phyloP scores from a whole-genome alignment of 768 basidiomycete genomes.

The Postia placenta region DNA sequence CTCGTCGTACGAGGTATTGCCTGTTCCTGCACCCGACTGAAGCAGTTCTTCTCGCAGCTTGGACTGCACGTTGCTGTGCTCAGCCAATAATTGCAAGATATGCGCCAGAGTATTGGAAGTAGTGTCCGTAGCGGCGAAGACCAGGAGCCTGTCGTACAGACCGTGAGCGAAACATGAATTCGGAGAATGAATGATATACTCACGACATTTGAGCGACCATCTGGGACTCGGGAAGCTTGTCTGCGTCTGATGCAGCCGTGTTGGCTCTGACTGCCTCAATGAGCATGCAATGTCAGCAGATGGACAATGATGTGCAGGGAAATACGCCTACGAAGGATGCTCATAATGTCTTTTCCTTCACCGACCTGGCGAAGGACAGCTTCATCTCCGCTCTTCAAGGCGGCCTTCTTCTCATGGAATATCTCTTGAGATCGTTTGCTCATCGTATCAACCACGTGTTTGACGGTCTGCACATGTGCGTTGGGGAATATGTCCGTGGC shows the following conservation, averaged over 20 bases:
- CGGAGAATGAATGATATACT: background rate
- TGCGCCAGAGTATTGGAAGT: constrained; percentile 8
- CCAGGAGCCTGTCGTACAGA: constrained; percentile 1
- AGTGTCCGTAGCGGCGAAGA: constrained; percentile 15
- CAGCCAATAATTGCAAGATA: constrained; percentile 9
- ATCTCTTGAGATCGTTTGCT: constrained; percentile 9
- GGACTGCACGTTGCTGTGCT: constrained; percentile 9
- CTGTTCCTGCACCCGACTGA: constrained; percentile 2
- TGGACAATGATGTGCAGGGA: background rate
- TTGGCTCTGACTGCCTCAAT: constrained; percentile 10
- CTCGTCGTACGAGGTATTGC: constrained; percentile 19
- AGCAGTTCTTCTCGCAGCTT: constrained; percentile 10
- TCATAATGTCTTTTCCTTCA: constrained; percentile 17
- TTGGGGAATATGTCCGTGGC: constrained; percentile 12
- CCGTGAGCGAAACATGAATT: background rate
- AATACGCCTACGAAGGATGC: constrained; percentile 10
- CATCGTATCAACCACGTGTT: constrained; percentile 9
- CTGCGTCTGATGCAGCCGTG: constrained; percentile 1
- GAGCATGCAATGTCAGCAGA: background rate
- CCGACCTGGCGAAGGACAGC: constrained; percentile 9
- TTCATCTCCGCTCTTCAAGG: constrained; percentile 11
- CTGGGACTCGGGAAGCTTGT: constrained; percentile 8
- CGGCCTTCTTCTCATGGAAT: constrained; percentile 13
- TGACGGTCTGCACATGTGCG: constrained; percentile 6
- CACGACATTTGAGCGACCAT: constrained; percentile 9